Evolutionary conservation across 805 yeast genomes (phyloP), one percentile per base, ranked within the genome.

Genomic region (Barnettozyma vustinii): DNA sequence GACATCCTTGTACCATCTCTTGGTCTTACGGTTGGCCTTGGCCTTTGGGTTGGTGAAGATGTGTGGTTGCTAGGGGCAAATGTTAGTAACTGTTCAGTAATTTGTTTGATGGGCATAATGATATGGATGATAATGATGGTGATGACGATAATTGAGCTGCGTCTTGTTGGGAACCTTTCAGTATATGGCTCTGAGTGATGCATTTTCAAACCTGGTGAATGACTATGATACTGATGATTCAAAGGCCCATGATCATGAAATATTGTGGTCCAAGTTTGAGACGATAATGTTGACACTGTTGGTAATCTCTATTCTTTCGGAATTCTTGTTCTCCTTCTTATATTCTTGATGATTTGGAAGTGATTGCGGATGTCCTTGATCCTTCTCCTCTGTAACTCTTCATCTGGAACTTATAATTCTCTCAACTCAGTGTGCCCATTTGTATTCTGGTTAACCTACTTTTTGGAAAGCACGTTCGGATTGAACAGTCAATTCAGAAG

Each of bases 401-500:
- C 23, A 12, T 32, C 25, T 27, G n/a, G 6, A 30, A 30, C 15
- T 32, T n/a, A n/a, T n/a, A 26, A 9, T 23, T 32, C 23, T 19
- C 20, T 26, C 18, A 33, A 9, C 21, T 16, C 40, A 21, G 30
- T 8, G 32, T 23, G 16, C 33, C 33, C 37, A 44, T 37, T 20
- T n/a, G 15, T 39, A 15, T 21, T 26, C 19, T 15, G 26, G 18
- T 25, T 20, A 32, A 76, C 95, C 74, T 81, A 88, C 96, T 95
- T 94, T 94, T 85, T 94, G 99, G 96, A 86, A 94, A 90, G 99
- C 99, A 81, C 96, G 92, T 85, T 94, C 99, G 75, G 97, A 87
- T 86, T 94, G 99, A 82, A 94, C 99, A 77, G 97, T 92, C 82
- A 94, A 89, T 85, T 94, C 99, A 79, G 98, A 87, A 75, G 98